Evolutionary conservation across 306 rosid species (phyloP).

Genomic region (Rosa persica): DNA sequence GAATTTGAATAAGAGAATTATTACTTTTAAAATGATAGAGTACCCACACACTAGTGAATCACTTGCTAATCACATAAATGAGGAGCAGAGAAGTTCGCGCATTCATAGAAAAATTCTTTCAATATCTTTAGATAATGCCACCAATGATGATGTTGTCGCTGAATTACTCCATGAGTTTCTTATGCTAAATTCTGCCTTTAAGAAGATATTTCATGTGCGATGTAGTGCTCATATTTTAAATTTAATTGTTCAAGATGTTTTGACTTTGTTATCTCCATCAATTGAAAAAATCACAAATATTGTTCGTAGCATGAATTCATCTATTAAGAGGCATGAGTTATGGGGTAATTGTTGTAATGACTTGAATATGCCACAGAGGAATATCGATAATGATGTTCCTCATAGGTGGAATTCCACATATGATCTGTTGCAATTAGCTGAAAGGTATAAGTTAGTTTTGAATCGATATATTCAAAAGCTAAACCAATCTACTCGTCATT

Average conservation of each 20-base stretch:
- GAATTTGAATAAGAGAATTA: too few relatives aligned
- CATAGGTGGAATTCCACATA: neutral
- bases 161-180: too few relatives aligned
- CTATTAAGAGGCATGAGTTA: neutral
- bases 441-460: neutral
- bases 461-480: neutral
- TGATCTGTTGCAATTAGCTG: neutral
- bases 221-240: neutral
- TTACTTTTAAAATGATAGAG: slow-evolving; percentile 1
- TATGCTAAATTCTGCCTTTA: too few relatives aligned
- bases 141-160: too few relatives aligned
- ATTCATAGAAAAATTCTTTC: neutral
- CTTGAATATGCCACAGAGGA: neutral
- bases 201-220: too few relatives aligned
- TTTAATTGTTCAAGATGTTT: neutral
- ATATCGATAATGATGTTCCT: neutral
- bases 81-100: neutral
- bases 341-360: neutral
- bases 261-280: neutral
- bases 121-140: too few relatives aligned
- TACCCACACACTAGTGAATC: neutral
- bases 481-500: too few relatives aligned
- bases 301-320: neutral
- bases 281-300: neutral
- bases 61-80: neutral